Evolutionary conservation across 2,329 filamentous ascomycete species (phyloP).

Genomic region (Fusarium brevicatenulatum): DNA sequence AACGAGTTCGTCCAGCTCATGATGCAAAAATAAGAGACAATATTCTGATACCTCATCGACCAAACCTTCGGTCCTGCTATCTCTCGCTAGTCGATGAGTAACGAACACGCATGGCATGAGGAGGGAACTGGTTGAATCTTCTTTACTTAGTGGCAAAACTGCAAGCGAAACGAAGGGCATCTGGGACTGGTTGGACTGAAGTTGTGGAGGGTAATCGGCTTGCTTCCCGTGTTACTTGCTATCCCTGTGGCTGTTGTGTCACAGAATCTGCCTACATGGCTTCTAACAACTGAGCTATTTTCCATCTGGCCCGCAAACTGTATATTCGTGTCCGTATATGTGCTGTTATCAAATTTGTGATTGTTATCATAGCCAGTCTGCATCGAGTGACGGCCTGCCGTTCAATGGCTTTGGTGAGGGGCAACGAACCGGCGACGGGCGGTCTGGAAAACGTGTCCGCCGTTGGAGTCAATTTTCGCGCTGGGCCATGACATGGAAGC

Average conservation of each 20-base stretch:
- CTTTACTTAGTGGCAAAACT: constrained; percentile 46
- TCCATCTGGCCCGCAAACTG: constrained; percentile 16
- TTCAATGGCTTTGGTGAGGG: constrained; percentile 16
- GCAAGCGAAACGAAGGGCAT: constrained; percentile 46
- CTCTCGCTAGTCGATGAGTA: constrained; percentile 26
- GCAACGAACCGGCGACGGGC: constrained; percentile 17
- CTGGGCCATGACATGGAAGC: background rate
- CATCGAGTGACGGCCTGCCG: constrained; percentile 1
- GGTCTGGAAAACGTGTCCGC: constrained; percentile 25
- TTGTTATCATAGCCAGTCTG: background rate
- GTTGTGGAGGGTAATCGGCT: constrained; percentile 41
- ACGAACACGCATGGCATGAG: constrained; percentile 28
- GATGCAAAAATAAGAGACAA: constrained; percentile 83
- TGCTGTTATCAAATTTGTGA: background rate
- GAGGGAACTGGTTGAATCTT: constrained; percentile 38
- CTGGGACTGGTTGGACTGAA: constrained; percentile 42
- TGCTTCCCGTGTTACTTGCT: constrained; percentile 42
- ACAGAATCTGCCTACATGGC: constrained; percentile 31
- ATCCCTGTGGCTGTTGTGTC: constrained; percentile 35
- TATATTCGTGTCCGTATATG: constrained; percentile 3
- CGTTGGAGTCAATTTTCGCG: constrained; percentile 16
- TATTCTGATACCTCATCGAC: constrained; percentile 42
- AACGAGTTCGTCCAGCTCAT: constrained; percentile 95
- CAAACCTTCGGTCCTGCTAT: constrained; percentile 31
- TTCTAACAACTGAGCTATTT: constrained; percentile 41